Evolutionary conservation across 805 yeast species (phyloP).

Genomic region (Candida tibetensis): DNA sequence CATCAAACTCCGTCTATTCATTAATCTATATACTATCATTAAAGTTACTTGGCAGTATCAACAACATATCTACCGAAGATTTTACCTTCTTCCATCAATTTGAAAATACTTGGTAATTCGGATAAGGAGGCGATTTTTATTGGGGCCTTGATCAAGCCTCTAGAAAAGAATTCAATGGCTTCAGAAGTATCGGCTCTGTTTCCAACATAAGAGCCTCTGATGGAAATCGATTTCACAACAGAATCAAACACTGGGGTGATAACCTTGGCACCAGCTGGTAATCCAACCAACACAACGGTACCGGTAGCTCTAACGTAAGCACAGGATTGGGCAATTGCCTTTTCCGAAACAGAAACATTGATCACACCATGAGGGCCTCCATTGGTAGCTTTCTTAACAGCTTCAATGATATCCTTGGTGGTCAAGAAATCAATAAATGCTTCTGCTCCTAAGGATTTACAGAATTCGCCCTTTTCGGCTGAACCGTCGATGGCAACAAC

Average conservation of each 20-base stretch:
- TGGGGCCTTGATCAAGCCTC: conserved; percentile 43
- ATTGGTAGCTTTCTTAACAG: conserved; percentile 53
- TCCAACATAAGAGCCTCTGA: conserved; percentile 45
- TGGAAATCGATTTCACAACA: conserved; percentile 39
- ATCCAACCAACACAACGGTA: conserved; percentile 44
- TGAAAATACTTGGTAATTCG: conserved; percentile 38
- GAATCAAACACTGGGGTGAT: conserved; percentile 38
- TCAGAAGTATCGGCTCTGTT: conserved; percentile 47
- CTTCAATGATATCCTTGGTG: conserved; percentile 53
- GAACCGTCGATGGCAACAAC: conserved; percentile 76
- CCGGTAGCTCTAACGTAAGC: conserved; percentile 40
- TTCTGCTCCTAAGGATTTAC: conserved; percentile 25
- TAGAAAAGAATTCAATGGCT: conserved; percentile 43
- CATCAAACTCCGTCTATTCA: too few relatives aligned
- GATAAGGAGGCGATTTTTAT: conserved; percentile 41
- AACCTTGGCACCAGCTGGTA: conserved; percentile 45
- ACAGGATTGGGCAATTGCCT: conserved; percentile 55
- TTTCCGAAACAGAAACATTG: conserved; percentile 71
- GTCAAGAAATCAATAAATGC: conserved; percentile 28
- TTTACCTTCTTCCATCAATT: conserved; percentile 41
- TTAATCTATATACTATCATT: too few relatives aligned
- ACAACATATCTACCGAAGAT: conserved; percentile 45
- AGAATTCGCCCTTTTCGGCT: conserved; percentile 54
- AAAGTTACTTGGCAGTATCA: conserved; percentile 40
- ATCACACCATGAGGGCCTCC: conserved; percentile 79